Base-by-base conservation (phyloP, 257 asterid genomes). In the Jasminum sambac region DNA sequence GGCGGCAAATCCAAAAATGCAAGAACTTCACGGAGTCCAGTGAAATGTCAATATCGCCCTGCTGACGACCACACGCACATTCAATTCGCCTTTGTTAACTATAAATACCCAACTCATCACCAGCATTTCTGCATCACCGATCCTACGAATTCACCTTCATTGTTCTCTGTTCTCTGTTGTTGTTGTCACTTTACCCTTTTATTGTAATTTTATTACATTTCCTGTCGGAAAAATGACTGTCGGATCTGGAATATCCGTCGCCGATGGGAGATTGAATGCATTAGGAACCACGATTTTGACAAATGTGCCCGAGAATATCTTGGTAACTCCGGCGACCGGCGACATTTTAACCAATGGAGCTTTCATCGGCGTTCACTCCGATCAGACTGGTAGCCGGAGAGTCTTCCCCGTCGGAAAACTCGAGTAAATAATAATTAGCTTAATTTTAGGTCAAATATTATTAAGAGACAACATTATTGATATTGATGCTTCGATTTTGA, bases 341-440 rank as follows among this genome's bases (percentile, higher is more conserved):
- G 95, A 88, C 44, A 64, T 71, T 41, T 65, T 88, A 69, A 61
- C 69, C 8, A 87, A 82, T 71, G 96, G 96, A 12, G 96, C 97
- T 60, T 92, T 92, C 72, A 75, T 92, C 71, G 98, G 98, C 52
- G 93, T 92, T 55, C 78, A 74, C 14, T 88, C 98, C 16, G 83
- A 88, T 74, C 89, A 79, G 67, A 69, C 71, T 72, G 98, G 93
- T 34, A 74, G 95, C 85, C 86, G 95, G 11, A 75, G 80, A 26
- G 88, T 88, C 60, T 92, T 90, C 69, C 96, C 98, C 3, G 79
- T 92, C 38, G 98, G 97, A 40, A 90, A 88, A 68, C 87, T 92
- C 65, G 72, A 73, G 98, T 92, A 25, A 68, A 87, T 83, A 64
- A 26, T 34, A 72, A 23, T 67, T n/a, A 12, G 66, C 13, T 52